Evolutionary conservation across 176 grass and related monocot genomes (phyloP).

Genomic region (Eragrostis curvula): DNA sequence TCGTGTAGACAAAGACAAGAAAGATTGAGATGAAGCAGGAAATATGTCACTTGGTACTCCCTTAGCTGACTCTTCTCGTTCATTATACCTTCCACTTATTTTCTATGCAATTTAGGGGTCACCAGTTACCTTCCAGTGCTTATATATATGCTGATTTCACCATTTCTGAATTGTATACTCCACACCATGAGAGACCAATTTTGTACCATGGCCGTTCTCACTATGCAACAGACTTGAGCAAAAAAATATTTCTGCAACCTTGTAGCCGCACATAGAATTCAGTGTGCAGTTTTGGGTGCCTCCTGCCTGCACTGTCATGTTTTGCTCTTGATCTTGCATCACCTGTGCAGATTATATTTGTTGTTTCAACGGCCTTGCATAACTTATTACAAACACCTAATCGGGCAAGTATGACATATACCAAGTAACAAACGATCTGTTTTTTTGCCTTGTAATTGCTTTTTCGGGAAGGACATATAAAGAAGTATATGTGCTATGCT

Average conservation of each 20-base stretch:
- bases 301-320: background rate
- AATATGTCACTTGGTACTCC: background rate
- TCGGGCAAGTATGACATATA: background rate
- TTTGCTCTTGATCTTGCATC: background rate
- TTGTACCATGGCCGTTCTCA: background rate
- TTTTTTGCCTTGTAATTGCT: background rate
- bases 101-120: background rate
- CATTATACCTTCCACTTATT: background rate
- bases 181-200: background rate
- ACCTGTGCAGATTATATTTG: background rate
- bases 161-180: background rate
- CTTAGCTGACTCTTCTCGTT: background rate
- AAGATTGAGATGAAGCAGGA: background rate
- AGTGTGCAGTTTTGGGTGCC: background rate
- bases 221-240: background rate
- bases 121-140: background rate
- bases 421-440: background rate
- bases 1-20: conserved; percentile 17
- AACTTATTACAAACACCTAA: background rate
- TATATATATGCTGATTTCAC: background rate
- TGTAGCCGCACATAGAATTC: background rate
- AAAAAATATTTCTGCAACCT: no score
- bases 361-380: no score
- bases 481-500: no score
- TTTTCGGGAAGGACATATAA: background rate